Percentiles rank a stretch among this genome's conserved stretches.
Evolutionary conservation across 108 stramenopile species (phyloP).

Genomic region (Licmophora abbreviata): DNA sequence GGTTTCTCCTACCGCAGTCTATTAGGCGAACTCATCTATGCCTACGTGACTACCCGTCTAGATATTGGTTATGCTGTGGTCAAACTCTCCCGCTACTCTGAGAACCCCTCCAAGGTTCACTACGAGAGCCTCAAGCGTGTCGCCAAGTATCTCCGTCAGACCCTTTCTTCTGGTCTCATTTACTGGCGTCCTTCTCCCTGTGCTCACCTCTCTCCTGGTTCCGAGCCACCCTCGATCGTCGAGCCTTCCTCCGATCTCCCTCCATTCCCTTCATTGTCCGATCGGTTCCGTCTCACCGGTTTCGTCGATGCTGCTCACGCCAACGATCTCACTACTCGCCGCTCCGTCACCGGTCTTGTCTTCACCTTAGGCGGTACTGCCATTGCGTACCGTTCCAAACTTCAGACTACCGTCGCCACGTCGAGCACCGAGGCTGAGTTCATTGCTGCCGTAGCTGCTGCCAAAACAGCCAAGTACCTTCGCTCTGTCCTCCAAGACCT

Average conservation of each 20-base stretch:
- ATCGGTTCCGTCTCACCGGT: too few species aligned
- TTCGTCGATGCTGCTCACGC: constrained; percentile 27
- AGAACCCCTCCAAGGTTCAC: constrained; percentile 13
- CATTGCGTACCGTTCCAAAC: constrained; percentile 5
- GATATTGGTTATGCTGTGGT: constrained; percentile 23
- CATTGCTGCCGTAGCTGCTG: constrained; percentile 5
- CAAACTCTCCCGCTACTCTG: constrained; percentile 10
- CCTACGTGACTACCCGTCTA: constrained; percentile 20
- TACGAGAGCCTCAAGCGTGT: constrained; percentile 8
- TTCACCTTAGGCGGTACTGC: constrained; percentile 11
- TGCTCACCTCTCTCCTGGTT: too few species aligned
- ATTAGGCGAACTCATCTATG: constrained; percentile 33
- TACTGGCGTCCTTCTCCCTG: constrained; percentile 30
- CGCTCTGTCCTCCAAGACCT: constrained; percentile 2
- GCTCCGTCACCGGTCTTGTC: not conserved
- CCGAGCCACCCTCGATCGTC: too few species aligned
- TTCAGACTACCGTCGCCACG: constrained; percentile 11
- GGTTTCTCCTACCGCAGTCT: constrained; percentile 21
- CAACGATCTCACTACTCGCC: not conserved
- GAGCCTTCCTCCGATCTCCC: too few species aligned
- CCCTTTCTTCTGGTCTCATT: constrained; percentile 6
- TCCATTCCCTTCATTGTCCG: too few species aligned
- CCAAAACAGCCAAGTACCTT: constrained; percentile 11
- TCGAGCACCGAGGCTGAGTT: constrained; percentile 17
- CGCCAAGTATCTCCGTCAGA: constrained; percentile 10